Base-by-base conservation (phyloP, 306 rosid genomes). In the Adenanthera pavonina region DNA sequence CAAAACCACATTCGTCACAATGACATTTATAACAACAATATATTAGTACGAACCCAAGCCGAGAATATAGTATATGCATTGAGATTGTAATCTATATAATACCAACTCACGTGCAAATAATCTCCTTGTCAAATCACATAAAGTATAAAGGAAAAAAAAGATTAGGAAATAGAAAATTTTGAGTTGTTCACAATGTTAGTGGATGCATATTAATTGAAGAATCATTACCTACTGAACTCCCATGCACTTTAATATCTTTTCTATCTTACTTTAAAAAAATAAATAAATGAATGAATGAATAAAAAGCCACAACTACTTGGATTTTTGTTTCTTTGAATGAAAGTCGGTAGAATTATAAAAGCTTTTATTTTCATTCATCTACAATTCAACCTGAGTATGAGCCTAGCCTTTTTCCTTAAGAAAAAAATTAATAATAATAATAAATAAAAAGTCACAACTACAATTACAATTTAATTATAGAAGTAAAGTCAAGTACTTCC, bases 81-180 rank as follows among this genome's bases (percentile, higher is more conserved):
- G 30, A 25, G 30, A 25, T 25, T 25, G 30, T 25, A 25, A 25
- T 25, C 30, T 25, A 25, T 25, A 25, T 25, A 25, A 25, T 90
- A 94, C 86, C 98, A 94, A 75, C 89, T 89, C 78, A 94, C 94
- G 12, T 84, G 91, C 60, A 92, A 82, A 86, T 91, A 90, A 80
- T 90, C 97, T 44, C 97, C 97, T 97, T 94, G 89, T 44, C 67
- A 67, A 51, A 88, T 74, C 78, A 72, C 44, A 33, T 35, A 65
- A 83, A 81, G 51, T 49, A 71, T 54, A 77, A 77, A 64, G 46
- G 46, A 59, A 77, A 33, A 51, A 25, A 12, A 77, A 33, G 38
- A 30, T 36, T 36, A 25, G 30, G 30, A 25, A 25, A 25, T 25
- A 25, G 30, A 25, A 25, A 25, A 25, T 25, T 25, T 25, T 25